Evolutionary conservation across 2,329 filamentous ascomycete species (phyloP).

Genomic region (Scleromitrula shiraiana): DNA sequence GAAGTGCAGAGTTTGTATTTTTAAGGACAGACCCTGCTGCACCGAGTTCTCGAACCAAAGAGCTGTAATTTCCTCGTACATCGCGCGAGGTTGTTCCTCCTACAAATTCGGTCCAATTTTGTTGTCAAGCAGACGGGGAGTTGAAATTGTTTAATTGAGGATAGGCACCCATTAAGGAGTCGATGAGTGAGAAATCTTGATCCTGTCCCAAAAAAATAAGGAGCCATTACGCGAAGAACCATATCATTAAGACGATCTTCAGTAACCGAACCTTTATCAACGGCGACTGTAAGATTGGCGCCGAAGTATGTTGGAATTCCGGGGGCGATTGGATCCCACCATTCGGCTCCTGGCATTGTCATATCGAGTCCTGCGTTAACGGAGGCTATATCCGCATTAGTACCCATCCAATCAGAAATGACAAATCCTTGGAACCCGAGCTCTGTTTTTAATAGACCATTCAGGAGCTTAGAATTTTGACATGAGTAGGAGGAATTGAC

Average conservation of each 20-base stretch:
- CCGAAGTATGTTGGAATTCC: constrained; percentile 6
- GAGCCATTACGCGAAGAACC: constrained; percentile 41
- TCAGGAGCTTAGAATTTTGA: constrained; percentile 41
- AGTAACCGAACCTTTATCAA: constrained; percentile 40
- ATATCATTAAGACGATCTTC: constrained; percentile 38
- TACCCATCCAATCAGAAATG: constrained; percentile 61
- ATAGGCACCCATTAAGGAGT: constrained; percentile 14
- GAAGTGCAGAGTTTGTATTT: constrained; percentile 48
- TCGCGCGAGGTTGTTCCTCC: constrained; percentile 49
- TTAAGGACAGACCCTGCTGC: constrained; percentile 56
- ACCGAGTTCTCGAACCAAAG: constrained; percentile 37
- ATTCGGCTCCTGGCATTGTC: constrained; percentile 48
- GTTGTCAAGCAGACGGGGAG: constrained; percentile 34
- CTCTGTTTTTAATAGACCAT: constrained; percentile 42
- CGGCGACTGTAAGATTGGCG: constrained; percentile 31
- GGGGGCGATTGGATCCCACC: constrained; percentile 22
- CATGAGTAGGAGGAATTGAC: constrained; percentile 44
- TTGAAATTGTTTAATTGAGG: not conserved
- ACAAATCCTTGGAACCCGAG: constrained; percentile 46
- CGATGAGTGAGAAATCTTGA: constrained; percentile 25
- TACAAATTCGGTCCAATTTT: constrained; percentile 15
- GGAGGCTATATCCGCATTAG: constrained; percentile 48
- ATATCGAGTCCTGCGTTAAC: constrained; percentile 58
- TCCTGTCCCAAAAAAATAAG: constrained; percentile 54
- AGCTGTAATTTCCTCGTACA: constrained; percentile 47